These are phyloP conservation scores for Phytophthora fragariae DNA, from an alignment of 352 stramenopile species.

Conservation along the genomic window DNA sequence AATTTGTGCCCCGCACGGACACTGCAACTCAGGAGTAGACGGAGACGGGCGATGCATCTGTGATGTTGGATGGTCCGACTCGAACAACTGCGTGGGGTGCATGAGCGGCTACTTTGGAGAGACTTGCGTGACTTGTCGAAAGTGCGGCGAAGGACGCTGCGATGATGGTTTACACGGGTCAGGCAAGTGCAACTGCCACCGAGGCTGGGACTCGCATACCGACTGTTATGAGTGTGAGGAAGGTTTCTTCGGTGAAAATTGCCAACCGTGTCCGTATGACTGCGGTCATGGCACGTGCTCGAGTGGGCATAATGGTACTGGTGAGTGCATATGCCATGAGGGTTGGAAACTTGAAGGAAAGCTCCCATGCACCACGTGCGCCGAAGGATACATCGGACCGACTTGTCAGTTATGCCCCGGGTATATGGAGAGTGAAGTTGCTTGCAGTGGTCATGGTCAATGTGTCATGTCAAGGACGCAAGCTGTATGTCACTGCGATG, in stretches of 20 bases:
- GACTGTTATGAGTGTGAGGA: constrained; percentile 89
- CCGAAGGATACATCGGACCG: constrained; percentile 78
- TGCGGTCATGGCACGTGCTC: constrained; percentile 81
- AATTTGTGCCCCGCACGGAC: constrained; percentile 85
- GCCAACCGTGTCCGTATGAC: constrained; percentile 66
- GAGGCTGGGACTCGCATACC: constrained; percentile 71
- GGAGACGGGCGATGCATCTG: constrained; percentile 88
- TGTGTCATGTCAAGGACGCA: constrained; percentile 64
- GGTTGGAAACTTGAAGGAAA: constrained; percentile 74
- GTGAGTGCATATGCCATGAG: constrained; percentile 78
- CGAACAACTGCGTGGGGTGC: constrained; percentile 90
- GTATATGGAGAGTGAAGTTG: constrained; percentile 73
- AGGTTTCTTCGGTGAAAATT: constrained; percentile 84
- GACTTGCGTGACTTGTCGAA: constrained; percentile 74
- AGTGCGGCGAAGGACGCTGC: constrained; percentile 82
- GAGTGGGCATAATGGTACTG: constrained; percentile 81
- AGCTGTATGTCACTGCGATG: constrained; percentile 76
- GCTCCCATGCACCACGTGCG: constrained; percentile 75
- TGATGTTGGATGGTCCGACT: constrained; percentile 86
- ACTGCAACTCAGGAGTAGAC: constrained; percentile 84
- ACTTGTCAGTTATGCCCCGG: constrained; percentile 78
- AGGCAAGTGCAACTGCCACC: constrained; percentile 85
- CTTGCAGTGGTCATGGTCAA: constrained; percentile 75
- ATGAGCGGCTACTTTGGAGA: constrained; percentile 86
- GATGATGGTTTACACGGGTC: constrained; percentile 81